A percentile compares a stretch with the other conserved stretches of the same genome.
These are phyloP conservation scores for Malbranchea zuffiana DNA, from an alignment of 2,329 filamentous ascomycete genomes.

Conservation along the genomic window DNA sequence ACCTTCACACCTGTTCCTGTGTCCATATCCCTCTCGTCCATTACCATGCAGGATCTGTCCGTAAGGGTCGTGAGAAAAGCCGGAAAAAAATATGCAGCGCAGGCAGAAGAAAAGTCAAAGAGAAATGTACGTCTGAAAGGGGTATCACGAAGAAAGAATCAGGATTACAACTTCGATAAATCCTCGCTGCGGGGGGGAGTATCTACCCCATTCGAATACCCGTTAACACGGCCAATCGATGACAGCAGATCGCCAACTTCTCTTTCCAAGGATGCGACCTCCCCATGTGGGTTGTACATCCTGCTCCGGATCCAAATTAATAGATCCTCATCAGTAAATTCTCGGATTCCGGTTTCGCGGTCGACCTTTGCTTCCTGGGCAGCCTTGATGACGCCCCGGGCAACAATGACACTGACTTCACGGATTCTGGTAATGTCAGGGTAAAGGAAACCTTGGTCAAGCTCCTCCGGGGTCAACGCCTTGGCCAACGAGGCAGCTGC, in stretches of 20 bases:
- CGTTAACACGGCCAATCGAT: constrained; percentile 19
- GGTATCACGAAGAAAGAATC: no score
- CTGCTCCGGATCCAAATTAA: constrained; percentile 39
- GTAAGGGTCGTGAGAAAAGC: no score
- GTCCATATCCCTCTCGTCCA: no score
- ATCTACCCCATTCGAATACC: no score
- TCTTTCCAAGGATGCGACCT: constrained; percentile 37
- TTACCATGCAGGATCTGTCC: no score
- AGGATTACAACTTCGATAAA: no score
- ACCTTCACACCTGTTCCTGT: no score
- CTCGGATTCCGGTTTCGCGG: constrained; percentile 35
- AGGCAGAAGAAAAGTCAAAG: no score
- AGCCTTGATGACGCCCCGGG: constrained; percentile 84
- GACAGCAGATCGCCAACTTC: constrained; percentile 37
- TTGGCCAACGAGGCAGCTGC: constrained; percentile 72
- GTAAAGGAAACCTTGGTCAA: constrained; percentile 76
- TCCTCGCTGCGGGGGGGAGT: no score
- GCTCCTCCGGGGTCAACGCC: constrained; percentile 69
- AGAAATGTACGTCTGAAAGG: no score
- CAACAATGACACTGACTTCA: constrained; percentile 76
- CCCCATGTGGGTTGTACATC: constrained; percentile 41
- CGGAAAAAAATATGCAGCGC: no score
- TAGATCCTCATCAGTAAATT: constrained; percentile 33
- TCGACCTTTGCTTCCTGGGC: constrained; percentile 70
- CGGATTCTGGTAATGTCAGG: constrained; percentile 83